phyloP scores from a whole-genome alignment of 176 grass and related monocot genomes.

The Carex littledalei region DNA sequence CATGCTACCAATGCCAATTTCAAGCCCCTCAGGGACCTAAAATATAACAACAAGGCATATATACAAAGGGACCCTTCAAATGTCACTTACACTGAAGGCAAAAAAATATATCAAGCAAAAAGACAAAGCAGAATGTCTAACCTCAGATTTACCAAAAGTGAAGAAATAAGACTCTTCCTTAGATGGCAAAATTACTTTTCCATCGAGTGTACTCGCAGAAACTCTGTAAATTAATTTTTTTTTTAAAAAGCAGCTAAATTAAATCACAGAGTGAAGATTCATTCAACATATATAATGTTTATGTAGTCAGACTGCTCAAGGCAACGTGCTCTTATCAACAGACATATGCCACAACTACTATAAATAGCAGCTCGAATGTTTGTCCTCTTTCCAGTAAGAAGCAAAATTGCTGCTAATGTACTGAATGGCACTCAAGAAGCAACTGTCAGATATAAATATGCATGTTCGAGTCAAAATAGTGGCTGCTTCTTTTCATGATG shows the following conservation, averaged over 20 bases:
- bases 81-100: neutral
- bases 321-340: neutral
- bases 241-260: neutral
- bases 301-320: neutral
- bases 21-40: slow-evolving; percentile 94
- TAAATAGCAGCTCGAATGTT: neutral
- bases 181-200: slow-evolving; percentile 56
- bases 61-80: slow-evolving; percentile 17
- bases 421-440: neutral
- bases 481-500: neutral
- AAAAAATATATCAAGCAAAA: slow-evolving; percentile 12
- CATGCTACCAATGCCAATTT: slow-evolving; percentile 95
- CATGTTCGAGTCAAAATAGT: neutral
- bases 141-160: slow-evolving; percentile 93
- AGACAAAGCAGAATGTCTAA: slow-evolving; percentile 29
- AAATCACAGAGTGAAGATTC: slow-evolving; percentile 23
- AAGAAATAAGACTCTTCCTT: slow-evolving; percentile 76
- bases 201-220: slow-evolving; percentile 66
- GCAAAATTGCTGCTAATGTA: neutral
- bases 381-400: neutral
- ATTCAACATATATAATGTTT: neutral
- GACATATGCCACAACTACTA: neutral
- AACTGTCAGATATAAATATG: neutral
- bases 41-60: slow-evolving; percentile 44
- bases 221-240: slow-evolving; percentile 74